Base-by-base conservation (phyloP, 192 early-diverging fungal genomes). In the Backusella circina region DNA sequence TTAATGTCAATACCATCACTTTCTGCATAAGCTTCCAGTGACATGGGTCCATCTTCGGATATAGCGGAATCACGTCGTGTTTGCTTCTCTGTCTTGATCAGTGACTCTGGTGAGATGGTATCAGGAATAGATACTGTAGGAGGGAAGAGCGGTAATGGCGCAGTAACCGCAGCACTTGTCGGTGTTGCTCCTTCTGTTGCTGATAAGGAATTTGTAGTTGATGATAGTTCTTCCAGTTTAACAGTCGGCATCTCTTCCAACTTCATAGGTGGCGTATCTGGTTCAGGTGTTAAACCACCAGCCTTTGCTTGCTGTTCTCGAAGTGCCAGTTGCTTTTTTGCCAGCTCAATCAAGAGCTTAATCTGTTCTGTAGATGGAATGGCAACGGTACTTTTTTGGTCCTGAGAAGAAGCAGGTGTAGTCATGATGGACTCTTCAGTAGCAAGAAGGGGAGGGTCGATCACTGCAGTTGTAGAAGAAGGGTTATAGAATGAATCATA, bases 1-100 rank as follows among this genome's bases (percentile, higher is more conserved):
- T 86, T 87, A 32, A 88, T 67, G 68, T 90, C 88, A 61, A 87
- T 77, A 10, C 81, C 77, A 44, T 78, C 77, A 70, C 30, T 51
- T 26, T 78, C 77, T 36, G 71, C 71, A 73, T 54, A 73, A 28
- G 71, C 71, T 64, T 73, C 71, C 33, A 73, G 51, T 61, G 71
- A 50, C 71, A 73, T 37, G 21, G 35, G 47, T 15, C 51, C 71
- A 28, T 57, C 50, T 28, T 37, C 47, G 30, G 54, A 31, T 33
- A 54, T 35, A 21, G 36, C 16, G 57, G 71, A 73, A 26, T 57
- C 50, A 31, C 71, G 47, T 36, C 51, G 36, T 7, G 5, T 18
- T 77, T 77, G 71, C 67, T 67, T 72, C 31, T 72, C 37, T 67
- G 65, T 66, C 72, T 71, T 67, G 71, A 26, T 69, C 38, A 50